These are phyloP conservation scores for Dorcoceras hygrometricum DNA, from an alignment of 257 asterid genomes.

Conservation along the genomic window DNA sequence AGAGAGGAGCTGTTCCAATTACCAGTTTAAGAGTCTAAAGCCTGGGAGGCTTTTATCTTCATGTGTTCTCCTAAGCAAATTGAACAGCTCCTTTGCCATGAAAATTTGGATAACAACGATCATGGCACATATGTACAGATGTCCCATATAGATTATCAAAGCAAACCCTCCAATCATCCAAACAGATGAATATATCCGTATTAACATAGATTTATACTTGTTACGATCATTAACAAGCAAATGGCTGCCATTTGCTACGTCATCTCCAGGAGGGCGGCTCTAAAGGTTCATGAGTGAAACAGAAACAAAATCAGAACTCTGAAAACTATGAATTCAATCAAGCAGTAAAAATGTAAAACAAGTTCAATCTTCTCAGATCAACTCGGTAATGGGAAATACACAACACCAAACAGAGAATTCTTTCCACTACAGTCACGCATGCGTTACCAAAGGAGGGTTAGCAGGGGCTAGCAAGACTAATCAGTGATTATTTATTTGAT, in stretches of 20 bases:
- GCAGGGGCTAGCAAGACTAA: too few species aligned
- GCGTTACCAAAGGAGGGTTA: too few species aligned
- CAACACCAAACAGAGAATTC: too few species aligned
- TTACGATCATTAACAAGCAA: constrained; percentile 72
- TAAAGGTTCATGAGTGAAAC: constrained; percentile 29
- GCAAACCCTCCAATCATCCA: constrained; percentile 98
- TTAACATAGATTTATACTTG: constrained; percentile 92
- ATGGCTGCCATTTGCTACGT: constrained; percentile 46
- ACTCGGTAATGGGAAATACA: not conserved
- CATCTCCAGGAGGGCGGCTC: constrained; percentile 64
- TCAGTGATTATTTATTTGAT: too few species aligned
- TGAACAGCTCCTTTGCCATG: constrained; percentile 94
- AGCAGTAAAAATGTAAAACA: constrained; percentile 12
- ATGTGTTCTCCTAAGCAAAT: constrained; percentile 73
- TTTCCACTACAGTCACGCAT: too few species aligned
- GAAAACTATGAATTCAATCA: not conserved
- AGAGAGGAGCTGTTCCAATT: constrained; percentile 23
- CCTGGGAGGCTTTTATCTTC: constrained; percentile 94
- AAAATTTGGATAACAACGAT: constrained; percentile 82
- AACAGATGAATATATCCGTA: constrained; percentile 71
- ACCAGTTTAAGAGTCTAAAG: constrained; percentile 92
- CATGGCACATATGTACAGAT: constrained; percentile 94
- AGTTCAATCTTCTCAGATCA: not conserved
- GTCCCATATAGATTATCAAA: constrained; percentile 84
- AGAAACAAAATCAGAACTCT: constrained; percentile 20